Base-by-base conservation (phyloP, 1,139 yeast genomes). In the Yarrowia galli region DNA sequence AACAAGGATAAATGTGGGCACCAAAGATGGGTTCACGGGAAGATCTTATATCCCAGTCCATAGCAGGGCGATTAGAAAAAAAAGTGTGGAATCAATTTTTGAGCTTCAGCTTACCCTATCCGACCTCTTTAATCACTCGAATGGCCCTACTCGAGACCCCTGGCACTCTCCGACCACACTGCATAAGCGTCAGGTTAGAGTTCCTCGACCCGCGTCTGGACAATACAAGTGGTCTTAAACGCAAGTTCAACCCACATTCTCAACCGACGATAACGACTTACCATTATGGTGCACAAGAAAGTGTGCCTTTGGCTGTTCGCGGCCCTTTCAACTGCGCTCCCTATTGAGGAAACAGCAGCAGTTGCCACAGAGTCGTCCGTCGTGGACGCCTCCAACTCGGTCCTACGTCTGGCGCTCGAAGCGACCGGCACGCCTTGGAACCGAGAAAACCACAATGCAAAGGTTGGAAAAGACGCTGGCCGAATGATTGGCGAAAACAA, bases 401-500 rank as follows among this genome's bases (percentile, higher is more conserved):
- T 53, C 16, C 60, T 53, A 36, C 32, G 60, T 10, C 60, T 53
- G 45, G 60, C 60, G 22, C 45, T 53, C 10, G 35, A 53, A 6
- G 60, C 60, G 12, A 53, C 60, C 35, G 10, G 16, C 32, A 13
- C 23, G 60, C 60, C 60, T n/a, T 18, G 13, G 45, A 38, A 36
- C 22, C 60, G 60, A 18, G 60, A 22, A 16, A 36, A 53, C 32
- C 60, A 36, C 9, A 36, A 38, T 13, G 60, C 60, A 9, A 22
- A 15, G 3, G 45, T 6, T 15, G 60, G 60, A 4, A 53, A 53
- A 22, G 60, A 53, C 32, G 60, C 32, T 9, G 60, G 60, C 9
- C 15, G 45, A 8, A 53, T 53, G 60, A 38, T 53, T 22, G 45
- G 60, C 60, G 60, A 53, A 25, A 36, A 38, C 45, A 53, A 53